Base-by-base conservation (phyloP, 345 rosid species). In the Eucalyptus camaldulensis region DNA sequence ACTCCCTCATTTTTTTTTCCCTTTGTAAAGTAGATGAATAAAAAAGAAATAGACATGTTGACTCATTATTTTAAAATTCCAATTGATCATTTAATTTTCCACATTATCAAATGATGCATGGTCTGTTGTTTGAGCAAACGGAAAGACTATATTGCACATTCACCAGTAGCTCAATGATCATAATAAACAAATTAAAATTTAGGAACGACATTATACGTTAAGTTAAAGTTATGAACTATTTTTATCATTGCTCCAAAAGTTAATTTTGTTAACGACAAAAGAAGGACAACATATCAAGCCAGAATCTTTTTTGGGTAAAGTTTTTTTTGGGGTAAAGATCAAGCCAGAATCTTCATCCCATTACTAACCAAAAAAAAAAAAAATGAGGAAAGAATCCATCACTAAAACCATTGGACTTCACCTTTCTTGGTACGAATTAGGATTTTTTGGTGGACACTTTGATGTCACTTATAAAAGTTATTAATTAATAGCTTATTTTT, bases 161-260 rank as follows among this genome's bases (percentile, higher is more conserved):
- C 25, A 56, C 1, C 7, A 13, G 24, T 56, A 56, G 29, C 29
- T 22, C 62, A 24, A 56, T 1, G 62, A 56, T 56, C 62, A 56
- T 53, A 53, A 21, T 21, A 53, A 53, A 53, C 2, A 53, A 21
- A 53, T 53, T 21, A 53, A 21, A 53, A 53, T 53, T 53, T 1
- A 53, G 10, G 0, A 53, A 21, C 0, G 5, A 8, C 0, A 21
- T 53, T 21, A 0, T 5, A 53, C 25, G 8, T 53, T 53, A 53
- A 53, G 24, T 53, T 8, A 53, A 53, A 53, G 25, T 8, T 53
- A 53, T 2, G 25, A 53, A 0, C 58, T 53, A 21, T 8, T 53
- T 53, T 3, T 53, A 10, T 53, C 58, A 21, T 53, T 53, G 25
- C 58, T 53, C 10, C 58, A 21, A 53, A 53, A 53, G 25, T 53